Evolutionary conservation across 305 asterid genomes (phyloP).

Genomic region (Coffea humblotiana): DNA sequence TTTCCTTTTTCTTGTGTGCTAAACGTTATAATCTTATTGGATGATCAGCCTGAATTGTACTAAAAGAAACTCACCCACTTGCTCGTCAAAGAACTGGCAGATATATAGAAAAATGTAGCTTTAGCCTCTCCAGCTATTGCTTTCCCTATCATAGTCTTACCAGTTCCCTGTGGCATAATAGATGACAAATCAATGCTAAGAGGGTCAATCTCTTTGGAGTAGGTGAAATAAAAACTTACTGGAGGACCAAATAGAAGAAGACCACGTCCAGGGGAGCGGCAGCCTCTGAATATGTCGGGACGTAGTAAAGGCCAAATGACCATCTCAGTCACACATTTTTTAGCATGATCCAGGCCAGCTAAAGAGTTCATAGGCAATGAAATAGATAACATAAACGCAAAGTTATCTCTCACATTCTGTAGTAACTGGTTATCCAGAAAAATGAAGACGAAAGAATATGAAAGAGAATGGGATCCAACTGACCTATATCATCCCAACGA

Average conservation of each 20-base stretch:
- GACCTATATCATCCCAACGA: slow-evolving; percentile 97
- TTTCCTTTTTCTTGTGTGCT: background rate
- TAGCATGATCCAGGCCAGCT: slow-evolving; percentile 99
- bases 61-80: slow-evolving; percentile 69
- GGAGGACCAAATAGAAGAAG: slow-evolving; percentile 99
- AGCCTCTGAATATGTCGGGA: slow-evolving; percentile 94
- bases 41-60: background rate
- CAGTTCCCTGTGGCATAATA: slow-evolving; percentile 77
- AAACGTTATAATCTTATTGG: background rate
- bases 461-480: slow-evolving; percentile 13
- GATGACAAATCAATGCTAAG: slow-evolving; percentile 28
- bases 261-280: slow-evolving; percentile 99
- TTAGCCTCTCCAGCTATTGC: slow-evolving; percentile 99
- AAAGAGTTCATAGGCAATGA: slow-evolving; percentile 9
- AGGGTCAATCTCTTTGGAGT: slow-evolving; percentile 1
- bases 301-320: slow-evolving; percentile 96
- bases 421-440: background rate
- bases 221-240: slow-evolving; percentile 48
- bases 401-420: background rate
- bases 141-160: slow-evolving; percentile 99
- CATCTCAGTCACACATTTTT: slow-evolving; percentile 98
- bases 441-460: background rate
- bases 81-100: slow-evolving; percentile 98
- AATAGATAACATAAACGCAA: slow-evolving; percentile 6
- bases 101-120: slow-evolving; percentile 97